Evolutionary conservation across 1,139 yeast genomes (phyloP), one percentile per base, ranked within the genome.

Genomic region (Yamadazyma friedrichii): DNA sequence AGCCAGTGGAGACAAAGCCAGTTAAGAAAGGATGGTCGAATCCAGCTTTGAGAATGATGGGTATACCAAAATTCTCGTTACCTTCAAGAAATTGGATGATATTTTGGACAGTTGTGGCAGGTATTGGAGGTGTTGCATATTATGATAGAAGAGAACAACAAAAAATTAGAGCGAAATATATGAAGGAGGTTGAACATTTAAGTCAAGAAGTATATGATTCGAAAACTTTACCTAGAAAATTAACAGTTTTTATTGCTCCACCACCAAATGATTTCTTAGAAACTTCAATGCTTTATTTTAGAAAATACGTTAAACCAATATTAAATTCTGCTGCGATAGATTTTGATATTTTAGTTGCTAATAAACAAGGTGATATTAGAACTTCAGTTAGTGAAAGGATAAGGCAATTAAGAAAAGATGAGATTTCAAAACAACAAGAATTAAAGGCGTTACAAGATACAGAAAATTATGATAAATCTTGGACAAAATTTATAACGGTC

Each of bases 51-150:
- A 67, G 80, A 51, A 88, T 88, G 56, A 79, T 93, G 88, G 98
- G 98, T 1, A 76, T 93, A 36, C 88, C 89, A 3, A 65, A 82
- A 20, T 55, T 88, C 26, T 76, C 84, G 30, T 64, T 94, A 15
- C 98, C 99, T 0, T 84, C 95, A 1, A 73, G 97, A 48, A 93
- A 91, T 67, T 91, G 98, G 98, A 64, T 80, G 71, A 87, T 89
- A 33, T 93, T 94, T 61, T 86, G 96, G 89, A 60, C 83, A 0
- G 80, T 86, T 9, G 59, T 86, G 2, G 80, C 83, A 0, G 65
- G 76, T 1, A 63, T 86, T 28, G 75, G 86, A 2, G 93, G 95
- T 11, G 86, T 89, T 12, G 73, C 83, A 27, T 77, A 76, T 11
- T 89, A 88, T 62, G 98, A 94, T 62, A 83, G 84, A 51, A 71